Base-by-base conservation (phyloP, 148 eudicot species). In the Limonium bicolor region DNA sequence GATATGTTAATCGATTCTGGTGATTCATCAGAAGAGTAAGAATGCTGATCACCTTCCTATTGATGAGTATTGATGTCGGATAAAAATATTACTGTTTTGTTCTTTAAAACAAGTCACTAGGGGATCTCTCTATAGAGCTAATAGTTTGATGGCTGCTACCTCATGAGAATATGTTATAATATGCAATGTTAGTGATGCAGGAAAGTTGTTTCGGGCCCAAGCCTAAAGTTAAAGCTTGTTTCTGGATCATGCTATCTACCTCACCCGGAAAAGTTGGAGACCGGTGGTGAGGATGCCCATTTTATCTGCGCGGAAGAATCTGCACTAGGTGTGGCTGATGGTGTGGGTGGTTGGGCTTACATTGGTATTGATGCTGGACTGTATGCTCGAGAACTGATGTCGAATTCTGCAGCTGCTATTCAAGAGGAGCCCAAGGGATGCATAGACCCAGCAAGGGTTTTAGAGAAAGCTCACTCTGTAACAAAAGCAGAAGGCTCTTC, bases 261-360 rank as follows among this genome's bases (percentile, higher is more conserved):
- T 16, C 86, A 74, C 63, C 86, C 86, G 17, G 81, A 78, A 37
- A 78, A 78, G 63, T 80, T 74, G 66, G 81, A 78, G 54, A 78
- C 74, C 30, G 86, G 86, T 41, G 86, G 86, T 25, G 86, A 78
- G 64, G 86, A 78, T 60, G 86, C 86, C 29, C 86, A 78, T 44
- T 78, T 78, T 47, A 74, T 78, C 19, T 78, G 78, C 29, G 9
- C 55, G 7, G 78, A 71, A 54, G 69, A 71, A 62, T 74, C 67
- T 42, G 81, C 78, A 29, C 63, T 78, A 27, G 86, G 86, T 36
- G 70, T 78, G 31, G 86, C 86, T 28, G 86, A 78, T 60, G 86
- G 86, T 28, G 86, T 78, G 31, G 86, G 81, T 53, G 86, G 86
- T 29, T 78, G 86, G 86, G 80, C 80, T 56, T 80, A 74, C 20